These are phyloP conservation scores for Phascolomyces articulosus DNA, from an alignment of 371 early-diverging fungal genomes.

Conservation along the genomic window DNA sequence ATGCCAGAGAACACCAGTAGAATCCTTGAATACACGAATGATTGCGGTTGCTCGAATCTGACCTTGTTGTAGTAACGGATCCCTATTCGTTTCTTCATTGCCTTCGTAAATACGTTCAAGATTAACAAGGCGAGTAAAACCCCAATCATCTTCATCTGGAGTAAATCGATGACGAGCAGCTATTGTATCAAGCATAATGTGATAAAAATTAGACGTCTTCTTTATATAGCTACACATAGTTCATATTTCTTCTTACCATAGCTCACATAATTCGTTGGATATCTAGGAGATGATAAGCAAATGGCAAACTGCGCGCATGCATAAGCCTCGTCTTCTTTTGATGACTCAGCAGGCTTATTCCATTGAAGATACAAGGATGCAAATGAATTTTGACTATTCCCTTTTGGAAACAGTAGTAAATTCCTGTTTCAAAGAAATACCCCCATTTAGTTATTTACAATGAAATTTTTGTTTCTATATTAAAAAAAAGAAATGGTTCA, in stretches of 20 bases:
- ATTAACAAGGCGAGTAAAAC: constrained; percentile 82
- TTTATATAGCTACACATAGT: too few species aligned
- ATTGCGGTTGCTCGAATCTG: constrained; percentile 72
- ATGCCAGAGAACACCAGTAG: constrained; percentile 93
- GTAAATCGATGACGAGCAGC: constrained; percentile 85
- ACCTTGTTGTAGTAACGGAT: constrained; percentile 61
- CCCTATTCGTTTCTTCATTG: constrained; percentile 4
- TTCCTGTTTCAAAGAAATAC: background rate
- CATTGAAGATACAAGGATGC: background rate
- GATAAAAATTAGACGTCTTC: too few species aligned
- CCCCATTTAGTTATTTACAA: too few species aligned
- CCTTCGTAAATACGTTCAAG: constrained; percentile 44
- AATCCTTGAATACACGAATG: constrained; percentile 83
- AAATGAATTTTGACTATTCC: background rate
- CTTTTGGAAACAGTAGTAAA: background rate
- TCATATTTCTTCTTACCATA: too few species aligned
- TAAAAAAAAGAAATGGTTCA: too few species aligned
- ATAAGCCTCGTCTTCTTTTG: background rate
- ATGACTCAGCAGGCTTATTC: background rate
- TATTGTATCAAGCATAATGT: constrained; percentile 23
- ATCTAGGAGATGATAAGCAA: background rate
- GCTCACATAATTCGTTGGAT: constrained; percentile 3
- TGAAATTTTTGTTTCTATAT: too few species aligned
- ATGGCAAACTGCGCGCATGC: constrained; percentile 33
- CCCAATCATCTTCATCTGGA: constrained; percentile 83